These are phyloP conservation scores for Penicillium subrubescens DNA, from an alignment of 495 filamentous ascomycete genomes.

Conservation along the genomic window DNA sequence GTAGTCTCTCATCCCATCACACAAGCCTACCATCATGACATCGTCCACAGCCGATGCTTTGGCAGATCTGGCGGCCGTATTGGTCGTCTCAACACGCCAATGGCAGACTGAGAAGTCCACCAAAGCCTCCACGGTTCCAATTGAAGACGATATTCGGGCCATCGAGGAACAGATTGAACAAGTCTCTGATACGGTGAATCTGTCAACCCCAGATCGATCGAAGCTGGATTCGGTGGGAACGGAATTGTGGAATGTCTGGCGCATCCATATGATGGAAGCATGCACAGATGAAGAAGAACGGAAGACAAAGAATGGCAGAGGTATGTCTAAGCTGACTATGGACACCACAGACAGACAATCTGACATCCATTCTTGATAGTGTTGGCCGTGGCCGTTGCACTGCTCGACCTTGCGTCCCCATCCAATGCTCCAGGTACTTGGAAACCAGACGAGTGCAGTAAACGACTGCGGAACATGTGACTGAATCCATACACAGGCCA, in stretches of 20 bases:
- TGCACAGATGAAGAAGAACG: background rate
- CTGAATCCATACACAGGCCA: constrained; percentile 34
- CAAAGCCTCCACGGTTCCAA: background rate
- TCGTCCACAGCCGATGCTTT: background rate
- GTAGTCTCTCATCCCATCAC: too few relatives aligned
- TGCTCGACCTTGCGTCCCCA: background rate
- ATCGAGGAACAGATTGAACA: background rate
- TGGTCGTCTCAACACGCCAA: background rate
- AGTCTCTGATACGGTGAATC: background rate
- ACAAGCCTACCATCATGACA: background rate
- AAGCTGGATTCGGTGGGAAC: constrained; percentile 39
- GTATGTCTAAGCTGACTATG: background rate
- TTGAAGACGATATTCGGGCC: background rate
- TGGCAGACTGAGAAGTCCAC: background rate
- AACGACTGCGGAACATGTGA: background rate
- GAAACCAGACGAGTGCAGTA: background rate
- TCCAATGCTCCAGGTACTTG: background rate
- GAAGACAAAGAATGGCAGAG: background rate
- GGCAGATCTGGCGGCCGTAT: background rate
- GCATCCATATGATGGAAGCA: constrained; percentile 4
- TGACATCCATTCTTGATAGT: constrained; percentile 52
- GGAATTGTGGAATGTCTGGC: constrained; percentile 37
- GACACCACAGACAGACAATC: background rate
- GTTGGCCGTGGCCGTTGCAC: constrained; percentile 54
- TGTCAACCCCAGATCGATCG: background rate